Evolutionary conservation across 768 basidiomycete species (phyloP).

Genomic region (Lentinula guzmanii): DNA sequence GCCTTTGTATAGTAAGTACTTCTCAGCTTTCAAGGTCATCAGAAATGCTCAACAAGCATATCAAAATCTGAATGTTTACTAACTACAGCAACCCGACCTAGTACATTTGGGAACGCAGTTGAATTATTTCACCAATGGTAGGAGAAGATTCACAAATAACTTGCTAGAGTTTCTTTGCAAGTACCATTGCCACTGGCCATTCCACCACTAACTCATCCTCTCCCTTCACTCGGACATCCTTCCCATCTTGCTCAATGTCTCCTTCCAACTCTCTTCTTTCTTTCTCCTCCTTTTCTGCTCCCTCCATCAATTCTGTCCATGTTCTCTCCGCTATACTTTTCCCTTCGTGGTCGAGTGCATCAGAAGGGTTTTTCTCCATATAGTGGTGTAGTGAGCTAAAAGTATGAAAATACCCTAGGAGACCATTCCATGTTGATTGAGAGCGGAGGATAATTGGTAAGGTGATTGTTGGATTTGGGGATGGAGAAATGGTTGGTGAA

Average conservation of each 20-base stretch:
- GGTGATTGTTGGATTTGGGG: background rate
- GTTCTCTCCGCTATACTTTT: constrained; percentile 65
- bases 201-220: constrained; percentile 38
- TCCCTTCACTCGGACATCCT: constrained; percentile 23
- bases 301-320: constrained; percentile 46
- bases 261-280: constrained; percentile 20
- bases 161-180: constrained; percentile 14
- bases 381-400: constrained; percentile 67
- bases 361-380: constrained; percentile 56
- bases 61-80: no score
- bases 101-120: no score
- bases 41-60: no score
- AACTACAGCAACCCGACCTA: no score
- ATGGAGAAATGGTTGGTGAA: constrained; percentile 24
- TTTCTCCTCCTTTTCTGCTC: constrained; percentile 23
- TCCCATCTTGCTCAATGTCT: constrained; percentile 17
- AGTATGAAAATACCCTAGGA: constrained; percentile 65
- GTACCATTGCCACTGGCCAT: constrained; percentile 44
- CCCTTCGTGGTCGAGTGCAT: constrained; percentile 31
- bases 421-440: constrained; percentile 56
- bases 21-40: no score
- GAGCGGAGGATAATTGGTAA: constrained; percentile 51
- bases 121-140: no score
- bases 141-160: no score
- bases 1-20: no score